A percentile compares a stretch with the other conserved stretches of the same genome.
These are phyloP conservation scores for Penicillium sp. DNA, from an alignment of 2,329 filamentous ascomycete species.

Conservation along the genomic window DNA sequence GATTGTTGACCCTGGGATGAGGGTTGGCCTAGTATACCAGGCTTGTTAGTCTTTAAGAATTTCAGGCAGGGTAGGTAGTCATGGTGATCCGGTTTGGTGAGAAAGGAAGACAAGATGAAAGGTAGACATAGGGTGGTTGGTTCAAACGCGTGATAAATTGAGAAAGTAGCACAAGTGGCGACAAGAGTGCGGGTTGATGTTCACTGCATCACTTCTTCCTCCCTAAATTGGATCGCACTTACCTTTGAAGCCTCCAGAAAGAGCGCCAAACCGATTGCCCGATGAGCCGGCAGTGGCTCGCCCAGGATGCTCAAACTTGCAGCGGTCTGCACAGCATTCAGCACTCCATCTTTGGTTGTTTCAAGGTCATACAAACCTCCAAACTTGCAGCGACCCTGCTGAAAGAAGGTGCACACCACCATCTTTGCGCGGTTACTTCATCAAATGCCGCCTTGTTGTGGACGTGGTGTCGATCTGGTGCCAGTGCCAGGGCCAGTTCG, in stretches of 20 bases:
- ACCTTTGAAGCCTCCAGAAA: conserved; percentile 44
- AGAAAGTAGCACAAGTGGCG: neutral
- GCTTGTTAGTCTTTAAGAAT: neutral
- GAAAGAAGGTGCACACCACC: conserved; percentile 60
- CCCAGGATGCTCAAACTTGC: conserved; percentile 57
- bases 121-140: neutral
- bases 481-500: neutral
- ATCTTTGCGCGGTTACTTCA: conserved; percentile 25
- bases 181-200: neutral
- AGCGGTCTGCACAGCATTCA: conserved; percentile 47
- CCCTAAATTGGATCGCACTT: conserved; percentile 16
- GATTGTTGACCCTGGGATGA: conserved; percentile 14
- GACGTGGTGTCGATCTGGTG: neutral
- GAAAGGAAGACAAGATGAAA: neutral
- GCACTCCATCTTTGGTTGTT: conserved; percentile 1
- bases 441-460: conserved; percentile 1
- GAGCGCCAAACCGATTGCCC: conserved; percentile 57
- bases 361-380: conserved; percentile 50
- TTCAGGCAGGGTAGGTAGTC: neutral
- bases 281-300: conserved; percentile 32
- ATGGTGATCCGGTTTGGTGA: neutral
- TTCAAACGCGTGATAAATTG: neutral
- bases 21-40: neutral
- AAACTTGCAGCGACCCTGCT: conserved; percentile 61
- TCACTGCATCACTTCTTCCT: neutral